Evolutionary conservation across 225 moss, liverwort and hornwort genomes (phyloP).

Genomic region (Bryoerythrophyllum caledonicum): DNA sequence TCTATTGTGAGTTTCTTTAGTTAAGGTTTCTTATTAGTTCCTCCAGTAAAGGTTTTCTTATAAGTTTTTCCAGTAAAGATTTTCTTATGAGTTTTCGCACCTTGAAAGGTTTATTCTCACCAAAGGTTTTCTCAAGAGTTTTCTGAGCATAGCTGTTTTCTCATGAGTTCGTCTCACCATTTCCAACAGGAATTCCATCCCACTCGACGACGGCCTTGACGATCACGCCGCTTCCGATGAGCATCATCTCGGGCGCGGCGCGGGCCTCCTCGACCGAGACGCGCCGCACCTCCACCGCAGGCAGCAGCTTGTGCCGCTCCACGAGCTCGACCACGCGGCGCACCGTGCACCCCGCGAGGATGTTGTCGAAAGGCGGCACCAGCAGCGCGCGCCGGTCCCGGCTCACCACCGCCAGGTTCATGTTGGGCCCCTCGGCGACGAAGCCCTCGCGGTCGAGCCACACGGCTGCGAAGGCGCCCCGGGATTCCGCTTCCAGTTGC

Average conservation of each 20-base stretch:
- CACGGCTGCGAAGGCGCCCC: constrained; percentile 64
- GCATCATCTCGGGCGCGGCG: constrained; percentile 83
- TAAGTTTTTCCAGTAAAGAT: no score
- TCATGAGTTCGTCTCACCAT: constrained; percentile 23
- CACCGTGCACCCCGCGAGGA: constrained; percentile 78
- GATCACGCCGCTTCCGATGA: constrained; percentile 75
- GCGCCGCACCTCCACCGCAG: constrained; percentile 43
- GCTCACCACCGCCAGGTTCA: constrained; percentile 73
- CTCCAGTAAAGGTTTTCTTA: no score
- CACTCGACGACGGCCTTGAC: constrained; percentile 70
- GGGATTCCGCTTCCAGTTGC: constrained; percentile 74
- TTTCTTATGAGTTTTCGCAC: no score
- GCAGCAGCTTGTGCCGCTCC: constrained; percentile 25
- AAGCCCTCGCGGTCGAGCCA: constrained; percentile 92
- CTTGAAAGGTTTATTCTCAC: no score
- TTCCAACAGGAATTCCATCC: constrained; percentile 76
- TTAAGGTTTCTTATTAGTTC: no score
- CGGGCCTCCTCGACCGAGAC: constrained; percentile 69
- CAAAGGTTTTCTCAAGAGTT: no score
- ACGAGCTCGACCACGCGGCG: constrained; percentile 62
- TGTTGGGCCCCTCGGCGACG: constrained; percentile 81
- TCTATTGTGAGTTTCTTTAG: no score
- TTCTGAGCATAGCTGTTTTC: no score
- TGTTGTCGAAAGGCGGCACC: constrained; percentile 72
- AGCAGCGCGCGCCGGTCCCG: constrained; percentile 43